Evolutionary conservation across 371 early-diverging fungal genomes (phyloP).

Genomic region (Mortierella sp.): DNA sequence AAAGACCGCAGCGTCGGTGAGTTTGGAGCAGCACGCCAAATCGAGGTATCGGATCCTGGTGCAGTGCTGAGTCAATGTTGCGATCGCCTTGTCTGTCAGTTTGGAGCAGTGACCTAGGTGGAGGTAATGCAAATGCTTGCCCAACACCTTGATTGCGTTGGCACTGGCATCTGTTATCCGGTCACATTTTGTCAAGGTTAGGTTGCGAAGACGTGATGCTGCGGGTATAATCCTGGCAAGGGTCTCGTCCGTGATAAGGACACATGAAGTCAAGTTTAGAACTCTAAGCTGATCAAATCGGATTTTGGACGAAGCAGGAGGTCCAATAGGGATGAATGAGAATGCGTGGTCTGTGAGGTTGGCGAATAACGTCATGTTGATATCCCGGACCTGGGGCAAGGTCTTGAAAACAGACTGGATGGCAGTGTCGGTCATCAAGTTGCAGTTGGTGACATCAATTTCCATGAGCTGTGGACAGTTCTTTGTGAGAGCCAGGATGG

Average conservation of each 20-base stretch:
- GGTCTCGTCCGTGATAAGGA: constrained; percentile 66
- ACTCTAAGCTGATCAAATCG: constrained; percentile 69
- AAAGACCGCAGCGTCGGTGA: constrained; percentile 68
- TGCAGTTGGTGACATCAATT: constrained; percentile 69
- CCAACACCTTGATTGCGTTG: constrained; percentile 63
- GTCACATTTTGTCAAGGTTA: constrained; percentile 71
- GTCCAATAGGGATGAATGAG: constrained; percentile 25
- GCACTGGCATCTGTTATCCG: constrained; percentile 68
- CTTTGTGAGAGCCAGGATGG: constrained; percentile 63
- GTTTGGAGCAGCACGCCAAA: constrained; percentile 67
- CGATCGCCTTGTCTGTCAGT: constrained; percentile 68
- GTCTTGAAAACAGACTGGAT: constrained; percentile 61
- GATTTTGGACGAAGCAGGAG: constrained; percentile 16
- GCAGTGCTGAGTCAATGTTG: constrained; percentile 65
- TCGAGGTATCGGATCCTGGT: constrained; percentile 76
- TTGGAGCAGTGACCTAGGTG: constrained; percentile 71
- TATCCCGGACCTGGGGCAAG: constrained; percentile 66
- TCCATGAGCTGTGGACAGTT: constrained; percentile 69
- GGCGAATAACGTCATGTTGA: constrained; percentile 61
- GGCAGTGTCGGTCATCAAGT: constrained; percentile 62
- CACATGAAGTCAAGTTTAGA: constrained; percentile 69
- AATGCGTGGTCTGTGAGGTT: constrained; percentile 66
- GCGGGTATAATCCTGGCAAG: constrained; percentile 63
- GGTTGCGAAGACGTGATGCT: constrained; percentile 71
- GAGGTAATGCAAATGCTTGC: constrained; percentile 71